A percentile compares a stretch with the other conserved stretches of the same genome.
phyloP scores from a whole-genome alignment of 106 monocot species.

The Triglochin maritima region DNA sequence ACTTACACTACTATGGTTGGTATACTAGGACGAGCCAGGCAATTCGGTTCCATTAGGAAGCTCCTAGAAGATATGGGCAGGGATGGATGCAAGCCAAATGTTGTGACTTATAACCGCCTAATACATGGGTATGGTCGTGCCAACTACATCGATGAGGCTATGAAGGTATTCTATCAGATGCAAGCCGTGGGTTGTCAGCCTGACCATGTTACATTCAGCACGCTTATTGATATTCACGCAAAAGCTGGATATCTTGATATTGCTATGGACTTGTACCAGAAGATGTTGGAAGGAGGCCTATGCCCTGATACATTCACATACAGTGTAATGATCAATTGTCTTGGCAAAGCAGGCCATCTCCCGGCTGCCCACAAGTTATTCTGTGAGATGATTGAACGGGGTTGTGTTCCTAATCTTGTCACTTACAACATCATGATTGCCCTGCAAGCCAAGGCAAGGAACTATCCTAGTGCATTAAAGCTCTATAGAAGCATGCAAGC shows the following conservation, averaged over 20 bases:
- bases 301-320: constrained; percentile 95
- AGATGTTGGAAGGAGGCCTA: constrained; percentile 64
- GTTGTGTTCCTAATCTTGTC: constrained; percentile 81
- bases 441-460: constrained; percentile 87
- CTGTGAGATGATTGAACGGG: constrained; percentile 74
- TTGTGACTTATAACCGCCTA: constrained; percentile 85
- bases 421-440: constrained; percentile 98
- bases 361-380: constrained; percentile 70
- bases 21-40: constrained; percentile 79
- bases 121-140: constrained; percentile 90
- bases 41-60: constrained; percentile 40
- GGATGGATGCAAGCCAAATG: constrained; percentile 61
- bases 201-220: constrained; percentile 85
- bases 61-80: constrained; percentile 72
- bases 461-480: constrained; percentile 54
- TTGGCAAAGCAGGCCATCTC: constrained; percentile 82
- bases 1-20: constrained; percentile 99
- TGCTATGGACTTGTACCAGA: constrained; percentile 61
- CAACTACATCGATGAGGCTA: constrained; percentile 61
- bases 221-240: constrained; percentile 91
- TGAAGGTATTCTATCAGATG: constrained; percentile 70
- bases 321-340: constrained; percentile 95
- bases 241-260: constrained; percentile 80
- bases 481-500: constrained; percentile 74
- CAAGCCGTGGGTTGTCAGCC: constrained; percentile 58